A percentile compares a stretch with the other conserved stretches of the same genome.
These are phyloP conservation scores for Phytophthora sansomeana DNA, from an alignment of 352 stramenopile species.

Conservation along the genomic window DNA sequence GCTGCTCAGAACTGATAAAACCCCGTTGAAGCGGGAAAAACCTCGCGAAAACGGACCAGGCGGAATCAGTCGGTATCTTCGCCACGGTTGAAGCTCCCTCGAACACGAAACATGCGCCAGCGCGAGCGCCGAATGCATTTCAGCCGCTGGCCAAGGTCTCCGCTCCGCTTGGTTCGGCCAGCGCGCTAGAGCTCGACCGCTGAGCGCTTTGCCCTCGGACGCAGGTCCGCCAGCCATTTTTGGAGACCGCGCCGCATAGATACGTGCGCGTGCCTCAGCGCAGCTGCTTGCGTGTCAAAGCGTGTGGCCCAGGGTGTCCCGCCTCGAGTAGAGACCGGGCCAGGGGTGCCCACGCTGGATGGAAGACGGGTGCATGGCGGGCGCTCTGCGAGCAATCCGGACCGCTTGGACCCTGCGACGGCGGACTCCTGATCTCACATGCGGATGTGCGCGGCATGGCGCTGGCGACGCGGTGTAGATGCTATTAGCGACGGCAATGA, in stretches of 20 bases:
- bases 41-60: neutral
- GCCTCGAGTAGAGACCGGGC: slow-evolving; percentile 17
- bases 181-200: neutral
- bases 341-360: slow-evolving; percentile 3
- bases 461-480: too few relatives aligned
- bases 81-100: slow-evolving; percentile 14
- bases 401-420: slow-evolving; percentile 6
- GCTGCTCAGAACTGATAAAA: slow-evolving; percentile 31
- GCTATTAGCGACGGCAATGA: too few relatives aligned
- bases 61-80: slow-evolving; percentile 20
- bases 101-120: slow-evolving; percentile 7
- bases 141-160: neutral
- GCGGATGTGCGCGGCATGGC: slow-evolving; percentile 2
- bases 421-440: slow-evolving; percentile 5
- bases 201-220: neutral
- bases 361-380: slow-evolving; percentile 17
- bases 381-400: slow-evolving; percentile 4
- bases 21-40: slow-evolving; percentile 2
- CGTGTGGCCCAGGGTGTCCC: neutral
- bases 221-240: slow-evolving; percentile 19
- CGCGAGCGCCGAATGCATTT: neutral
- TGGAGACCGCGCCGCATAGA: slow-evolving; percentile 16
- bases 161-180: neutral
- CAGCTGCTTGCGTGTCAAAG: slow-evolving; percentile 25
- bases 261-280: slow-evolving; percentile 14